Conservation (phyloP, 148 eudicot species). For the Rhododendron mucronatum region DNA sequence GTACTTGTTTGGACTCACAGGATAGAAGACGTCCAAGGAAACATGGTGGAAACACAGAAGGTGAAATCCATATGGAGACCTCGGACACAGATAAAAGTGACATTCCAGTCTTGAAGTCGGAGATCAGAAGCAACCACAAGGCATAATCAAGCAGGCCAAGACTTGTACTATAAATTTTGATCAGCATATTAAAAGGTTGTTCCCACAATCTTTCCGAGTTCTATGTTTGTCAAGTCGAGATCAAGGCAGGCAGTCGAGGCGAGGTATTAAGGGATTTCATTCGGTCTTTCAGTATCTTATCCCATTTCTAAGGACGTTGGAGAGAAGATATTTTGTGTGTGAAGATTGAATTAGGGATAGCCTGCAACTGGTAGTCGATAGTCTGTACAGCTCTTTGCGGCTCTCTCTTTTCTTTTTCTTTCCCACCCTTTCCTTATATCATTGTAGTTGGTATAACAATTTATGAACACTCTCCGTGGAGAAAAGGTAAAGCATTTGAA, state of each 20-base stretch:
- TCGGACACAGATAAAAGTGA: slow-evolving; percentile 25
- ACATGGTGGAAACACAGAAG: slow-evolving; percentile 15
- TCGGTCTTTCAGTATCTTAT: slow-evolving; percentile 1
- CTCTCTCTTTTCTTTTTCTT: not conserved
- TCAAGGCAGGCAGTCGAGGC: slow-evolving; percentile 2
- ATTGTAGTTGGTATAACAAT: not conserved
- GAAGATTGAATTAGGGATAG: not conserved
- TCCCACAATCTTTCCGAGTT: not conserved
- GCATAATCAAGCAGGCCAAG: slow-evolving; percentile 7
- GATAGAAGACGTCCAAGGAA: slow-evolving; percentile 34
- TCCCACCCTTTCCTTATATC: not conserved
- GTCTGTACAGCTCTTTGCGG: slow-evolving; percentile 15
- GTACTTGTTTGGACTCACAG: slow-evolving; percentile 19
- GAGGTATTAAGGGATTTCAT: not conserved
- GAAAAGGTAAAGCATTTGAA: slow-evolving; percentile 5
- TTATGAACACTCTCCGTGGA: slow-evolving; percentile 5
- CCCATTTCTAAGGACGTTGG: slow-evolving; percentile 12
- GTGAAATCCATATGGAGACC: slow-evolving; percentile 18
- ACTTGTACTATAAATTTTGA: not conserved
- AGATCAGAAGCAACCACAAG: slow-evolving; percentile 12
- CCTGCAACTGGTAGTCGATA: not conserved
- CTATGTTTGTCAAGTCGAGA: not conserved
- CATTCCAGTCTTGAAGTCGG: slow-evolving; percentile 12
- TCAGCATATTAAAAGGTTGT: not conserved
- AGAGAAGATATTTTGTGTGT: slow-evolving; percentile 12